Evolutionary conservation across 2,329 filamentous ascomycete species (phyloP).

Genomic region (Blumeriella jaapii): DNA sequence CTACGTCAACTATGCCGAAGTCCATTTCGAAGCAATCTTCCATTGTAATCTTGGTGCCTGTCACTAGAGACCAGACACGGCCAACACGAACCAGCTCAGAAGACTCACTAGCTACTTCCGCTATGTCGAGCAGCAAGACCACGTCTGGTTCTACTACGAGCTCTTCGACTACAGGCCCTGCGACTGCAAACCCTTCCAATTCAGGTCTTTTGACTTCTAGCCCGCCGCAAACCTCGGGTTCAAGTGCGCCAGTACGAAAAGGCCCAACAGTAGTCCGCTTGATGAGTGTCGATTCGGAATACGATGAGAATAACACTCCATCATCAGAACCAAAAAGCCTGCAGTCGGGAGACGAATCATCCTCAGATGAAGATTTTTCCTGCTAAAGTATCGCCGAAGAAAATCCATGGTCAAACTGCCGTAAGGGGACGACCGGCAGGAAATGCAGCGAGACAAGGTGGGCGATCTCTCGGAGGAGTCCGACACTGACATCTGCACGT

Average conservation of each 20-base stretch:
- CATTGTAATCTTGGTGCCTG: constrained; percentile 3
- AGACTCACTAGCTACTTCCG: neutral
- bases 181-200: constrained; percentile 1
- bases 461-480: too few species aligned
- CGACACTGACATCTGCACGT: too few species aligned
- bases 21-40: constrained; percentile 8
- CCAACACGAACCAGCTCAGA: neutral
- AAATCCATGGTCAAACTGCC: constrained; percentile 3
- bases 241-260: constrained; percentile 1
- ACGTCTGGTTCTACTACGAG: neutral
- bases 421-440: constrained; percentile 1
- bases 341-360: constrained; percentile 10
- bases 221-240: neutral
- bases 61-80: neutral
- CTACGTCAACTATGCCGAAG: constrained; percentile 3
- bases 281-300: constrained; percentile 14
- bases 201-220: neutral
- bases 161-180: neutral
- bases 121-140: constrained; percentile 2
- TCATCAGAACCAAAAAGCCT: constrained; percentile 1
- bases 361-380: constrained; percentile 13
- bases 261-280: constrained; percentile 22
- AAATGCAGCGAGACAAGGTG: constrained; percentile 2
- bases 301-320: constrained; percentile 7
- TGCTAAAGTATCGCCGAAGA: constrained; percentile 2